Evolutionary conservation across 164 flowering plant genomes (phyloP).

Genomic region (grape (Vitis vinifera)): ASM3070453v1 NC_081808.1:6803001-6803500

Average conservation of each 20-base stretch:
- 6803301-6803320: constrained; percentile 98
- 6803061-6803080: constrained; percentile 97
- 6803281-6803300: constrained; percentile 95
- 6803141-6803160: neutral
- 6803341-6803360: constrained; percentile 98
- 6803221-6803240: constrained; percentile 93
- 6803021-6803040: constrained; percentile 90
- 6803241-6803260: constrained; percentile 99
- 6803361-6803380: constrained; percentile 99
- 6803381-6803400: neutral
- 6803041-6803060: constrained; percentile 99
- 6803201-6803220: constrained; percentile 83
- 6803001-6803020: constrained; percentile 95
- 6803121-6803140: neutral
- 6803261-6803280: constrained; percentile 99
- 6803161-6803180: neutral
- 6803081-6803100: constrained; percentile 99
- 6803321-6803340: constrained; percentile 98
- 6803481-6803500: too few relatives aligned
- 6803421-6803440: neutral
- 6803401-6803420: neutral
- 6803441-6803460: neutral
- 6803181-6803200: neutral
- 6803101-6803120: constrained; percentile 45
- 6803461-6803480: too few relatives aligned